phyloP scores from a whole-genome alignment of 192 early-diverging fungal species.

The Entomortierella chlamydospora region DNA sequence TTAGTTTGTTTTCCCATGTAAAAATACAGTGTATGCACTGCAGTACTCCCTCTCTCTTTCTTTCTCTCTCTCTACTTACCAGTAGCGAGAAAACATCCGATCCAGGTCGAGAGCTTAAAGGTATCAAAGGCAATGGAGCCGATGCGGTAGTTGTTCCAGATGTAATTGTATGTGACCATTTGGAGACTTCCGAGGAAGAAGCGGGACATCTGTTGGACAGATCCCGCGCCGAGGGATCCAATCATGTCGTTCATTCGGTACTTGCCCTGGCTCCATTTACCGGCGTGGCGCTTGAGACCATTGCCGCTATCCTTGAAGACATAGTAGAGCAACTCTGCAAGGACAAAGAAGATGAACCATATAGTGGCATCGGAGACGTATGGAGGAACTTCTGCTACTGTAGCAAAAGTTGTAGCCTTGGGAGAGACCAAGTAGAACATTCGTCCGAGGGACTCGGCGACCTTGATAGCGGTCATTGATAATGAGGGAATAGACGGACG shows the following conservation, averaged over 20 bases:
- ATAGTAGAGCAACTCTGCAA: conserved; percentile 50
- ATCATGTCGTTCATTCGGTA: conserved; percentile 67
- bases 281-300: conserved; percentile 43
- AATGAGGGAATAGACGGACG: not conserved
- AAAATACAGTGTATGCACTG: too few relatives aligned
- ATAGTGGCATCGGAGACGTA: conserved; percentile 65
- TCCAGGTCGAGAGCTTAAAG: conserved; percentile 59
- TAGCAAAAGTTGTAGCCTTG: conserved; percentile 50
- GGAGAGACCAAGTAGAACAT: conserved; percentile 68
- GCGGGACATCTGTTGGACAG: conserved; percentile 63
- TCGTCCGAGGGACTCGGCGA: conserved; percentile 58
- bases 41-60: too few relatives aligned
- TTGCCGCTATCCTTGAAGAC: conserved; percentile 38
- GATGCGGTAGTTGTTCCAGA: conserved; percentile 63
- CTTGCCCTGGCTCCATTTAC: conserved; percentile 55
- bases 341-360: conserved; percentile 62
- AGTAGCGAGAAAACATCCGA: conserved; percentile 63
- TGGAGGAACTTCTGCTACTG: conserved; percentile 58
- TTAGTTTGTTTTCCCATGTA: not conserved
- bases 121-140: conserved; percentile 54
- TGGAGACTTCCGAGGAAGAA: conserved; percentile 61
- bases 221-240: conserved; percentile 62
- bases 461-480: conserved; percentile 43
- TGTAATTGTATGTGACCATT: conserved; percentile 61
- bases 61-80: too few relatives aligned